These are phyloP conservation scores for Codiaeum variegatum DNA, from an alignment of 441 rosid genomes.

Conservation along the genomic window DNA sequence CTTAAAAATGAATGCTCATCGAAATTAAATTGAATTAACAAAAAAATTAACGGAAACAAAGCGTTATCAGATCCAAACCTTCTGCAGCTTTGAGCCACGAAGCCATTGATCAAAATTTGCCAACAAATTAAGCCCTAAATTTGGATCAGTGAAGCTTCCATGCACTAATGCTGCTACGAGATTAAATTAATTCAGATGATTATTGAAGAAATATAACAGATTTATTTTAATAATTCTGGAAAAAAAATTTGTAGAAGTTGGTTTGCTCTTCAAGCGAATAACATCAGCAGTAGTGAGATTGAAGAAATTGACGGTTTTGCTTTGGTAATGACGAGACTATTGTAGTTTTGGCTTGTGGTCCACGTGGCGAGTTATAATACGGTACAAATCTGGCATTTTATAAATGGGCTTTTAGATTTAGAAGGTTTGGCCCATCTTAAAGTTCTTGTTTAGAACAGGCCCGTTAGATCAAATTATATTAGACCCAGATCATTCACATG, in stretches of 20 bases:
- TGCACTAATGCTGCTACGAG: slow-evolving; percentile 23
- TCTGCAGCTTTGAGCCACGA: slow-evolving; percentile 99
- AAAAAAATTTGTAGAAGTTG: not conserved
- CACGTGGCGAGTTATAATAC: not conserved
- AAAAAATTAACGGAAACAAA: not conserved
- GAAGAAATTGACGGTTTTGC: slow-evolving; percentile 12
- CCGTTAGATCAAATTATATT: too few relatives aligned
- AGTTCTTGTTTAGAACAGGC: not conserved
- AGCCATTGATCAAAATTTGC: slow-evolving; percentile 53
- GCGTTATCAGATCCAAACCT: slow-evolving; percentile 45
- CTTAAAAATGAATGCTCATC: not conserved
- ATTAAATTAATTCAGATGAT: not conserved
- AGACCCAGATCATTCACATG: too few relatives aligned
- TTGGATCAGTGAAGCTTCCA: slow-evolving; percentile 38
- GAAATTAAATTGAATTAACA: not conserved
- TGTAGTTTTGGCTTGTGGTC: not conserved
- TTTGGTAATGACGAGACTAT: not conserved
- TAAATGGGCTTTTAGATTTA: not conserved
- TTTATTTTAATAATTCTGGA: not conserved
- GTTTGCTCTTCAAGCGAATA: not conserved
- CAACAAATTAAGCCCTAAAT: slow-evolving; percentile 31
- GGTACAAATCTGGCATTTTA: not conserved
- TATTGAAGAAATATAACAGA: slow-evolving; percentile 1
- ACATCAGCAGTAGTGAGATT: slow-evolving; percentile 13
- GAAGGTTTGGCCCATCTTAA: not conserved